A percentile compares a stretch with the other conserved stretches of the same genome.
Evolutionary conservation across 768 basidiomycete species (phyloP).

Genomic region (Tephrocybe sp.): DNA sequence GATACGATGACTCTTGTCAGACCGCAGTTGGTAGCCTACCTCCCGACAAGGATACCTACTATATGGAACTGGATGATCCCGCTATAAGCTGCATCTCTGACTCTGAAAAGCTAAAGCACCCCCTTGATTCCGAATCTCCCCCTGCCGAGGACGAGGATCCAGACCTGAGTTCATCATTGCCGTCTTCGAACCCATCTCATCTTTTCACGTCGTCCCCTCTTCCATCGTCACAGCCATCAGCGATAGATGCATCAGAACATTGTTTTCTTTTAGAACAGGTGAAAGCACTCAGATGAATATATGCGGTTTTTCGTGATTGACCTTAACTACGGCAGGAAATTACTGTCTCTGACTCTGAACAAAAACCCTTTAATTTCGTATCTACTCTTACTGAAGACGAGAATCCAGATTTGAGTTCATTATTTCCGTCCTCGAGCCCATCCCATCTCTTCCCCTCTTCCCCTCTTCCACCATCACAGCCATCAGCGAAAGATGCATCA

Average conservation of each 20-base stretch:
- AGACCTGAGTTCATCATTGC: constrained; percentile 26
- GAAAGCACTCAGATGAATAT: background rate
- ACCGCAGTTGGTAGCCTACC: no score
- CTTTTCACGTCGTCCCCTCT: constrained; percentile 45
- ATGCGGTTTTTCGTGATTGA: background rate
- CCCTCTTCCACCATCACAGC: constrained; percentile 34
- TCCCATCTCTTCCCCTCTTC: constrained; percentile 42
- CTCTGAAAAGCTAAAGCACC: no score
- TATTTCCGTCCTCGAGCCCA: constrained; percentile 51
- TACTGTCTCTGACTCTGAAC: no score
- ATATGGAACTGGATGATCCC: no score
- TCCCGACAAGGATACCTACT: no score
- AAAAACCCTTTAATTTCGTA: no score
- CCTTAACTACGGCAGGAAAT: background rate
- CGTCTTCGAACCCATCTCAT: constrained; percentile 48
- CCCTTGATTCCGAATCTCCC: background rate
- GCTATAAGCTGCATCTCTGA: no score
- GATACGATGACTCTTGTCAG: no score
- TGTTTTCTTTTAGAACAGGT: constrained; percentile 3
- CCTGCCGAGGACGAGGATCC: no score
- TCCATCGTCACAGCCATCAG: constrained; percentile 29
- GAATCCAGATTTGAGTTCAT: constrained; percentile 16
- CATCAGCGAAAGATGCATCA: constrained; percentile 5
- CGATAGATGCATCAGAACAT: background rate
- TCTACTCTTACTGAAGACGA: background rate